phyloP scores from a whole-genome alignment of 2,329 filamentous ascomycete genomes.

The Beauveria bassiana region DNA sequence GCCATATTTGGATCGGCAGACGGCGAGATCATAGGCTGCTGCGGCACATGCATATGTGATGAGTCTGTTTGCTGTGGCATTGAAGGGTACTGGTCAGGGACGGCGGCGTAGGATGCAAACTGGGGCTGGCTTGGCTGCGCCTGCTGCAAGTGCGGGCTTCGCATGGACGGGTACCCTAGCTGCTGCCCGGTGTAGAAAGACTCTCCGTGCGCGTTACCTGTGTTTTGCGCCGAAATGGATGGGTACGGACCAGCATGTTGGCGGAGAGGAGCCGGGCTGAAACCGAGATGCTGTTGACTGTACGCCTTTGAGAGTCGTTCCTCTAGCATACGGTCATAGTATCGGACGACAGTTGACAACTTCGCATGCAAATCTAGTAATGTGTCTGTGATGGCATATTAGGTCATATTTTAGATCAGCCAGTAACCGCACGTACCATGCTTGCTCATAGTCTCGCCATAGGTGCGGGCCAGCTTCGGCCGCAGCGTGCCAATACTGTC shows the following conservation, averaged over 20 bases:
- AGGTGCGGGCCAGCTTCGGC: conserved; percentile 88
- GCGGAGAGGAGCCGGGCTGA: conserved; percentile 45
- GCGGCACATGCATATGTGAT: conserved; percentile 21
- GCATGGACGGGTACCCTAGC: conserved; percentile 45
- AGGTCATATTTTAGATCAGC: not conserved
- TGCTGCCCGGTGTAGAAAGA: conserved; percentile 73
- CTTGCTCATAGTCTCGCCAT: conserved; percentile 99
- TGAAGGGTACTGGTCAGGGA: conserved; percentile 36
- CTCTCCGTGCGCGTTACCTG: conserved; percentile 50
- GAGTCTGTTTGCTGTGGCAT: conserved; percentile 30
- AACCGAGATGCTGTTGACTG: conserved; percentile 66
- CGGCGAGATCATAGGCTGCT: conserved; percentile 21
- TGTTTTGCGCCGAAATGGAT: conserved; percentile 50
- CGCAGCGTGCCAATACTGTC: conserved; percentile 91
- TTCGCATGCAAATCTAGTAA: conserved; percentile 92
- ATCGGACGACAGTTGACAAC: conserved; percentile 88
- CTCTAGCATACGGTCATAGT: conserved; percentile 97
- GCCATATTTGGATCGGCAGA: conserved; percentile 44
- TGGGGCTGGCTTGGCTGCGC: conserved; percentile 32
- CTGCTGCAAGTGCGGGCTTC: conserved; percentile 29
- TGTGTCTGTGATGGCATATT: conserved; percentile 53
- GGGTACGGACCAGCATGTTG: conserved; percentile 62
- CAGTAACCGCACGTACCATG: conserved; percentile 56
- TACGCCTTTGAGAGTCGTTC: conserved; percentile 91
- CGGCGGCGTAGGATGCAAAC: conserved; percentile 35